Evolutionary conservation across 768 basidiomycete species (phyloP), one percentile per base, ranked within the genome.

Genomic region (Rubroboletus satanas): DNA sequence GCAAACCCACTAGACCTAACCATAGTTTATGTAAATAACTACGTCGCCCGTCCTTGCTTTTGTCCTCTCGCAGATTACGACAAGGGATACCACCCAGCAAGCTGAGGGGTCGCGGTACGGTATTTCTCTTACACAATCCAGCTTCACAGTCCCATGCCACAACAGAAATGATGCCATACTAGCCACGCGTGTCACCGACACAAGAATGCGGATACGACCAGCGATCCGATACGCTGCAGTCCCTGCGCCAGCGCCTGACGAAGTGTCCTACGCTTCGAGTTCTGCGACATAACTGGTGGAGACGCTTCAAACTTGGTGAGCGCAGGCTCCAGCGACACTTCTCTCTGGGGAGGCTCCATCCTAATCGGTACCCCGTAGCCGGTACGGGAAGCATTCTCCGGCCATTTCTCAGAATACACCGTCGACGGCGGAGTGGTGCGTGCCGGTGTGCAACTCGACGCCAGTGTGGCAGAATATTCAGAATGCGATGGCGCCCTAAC

Each of bases 21-120:
- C 37, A 68, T 66, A 64, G 33, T 68, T 66, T 66, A 66, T 52
- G 66, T 69, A 67, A 67, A 67, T 69, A 67, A 63, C 57, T 53
- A 50, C 55, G 14, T 35, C 17, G 7, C 52, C 36, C 54, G 39
- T 61, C 54, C 61, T 57, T 51, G 48, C 45, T 18, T 42, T 51
- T 14, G 42, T 50, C 54, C 59, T 44, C 46, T 54, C 45, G 9
- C 52, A 35, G 12, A 58, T 62, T 64, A 59, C 55, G 33, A 47
- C 35, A 51, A 48, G 49, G 46, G 54, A n/a, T 36, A 48, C 43
- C 51, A 42, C 44, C 49, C 55, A 45, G 50, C 37, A 49, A 36
- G 51, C 44, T 46, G 44, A 51, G 21, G 42, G 42, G 44, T 51
- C 32, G 56, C 29, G 21, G 52, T 69, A 69, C 52, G 47, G 42